Base-by-base conservation (phyloP, 306 rosid genomes). In the Urtica urens region DNA sequence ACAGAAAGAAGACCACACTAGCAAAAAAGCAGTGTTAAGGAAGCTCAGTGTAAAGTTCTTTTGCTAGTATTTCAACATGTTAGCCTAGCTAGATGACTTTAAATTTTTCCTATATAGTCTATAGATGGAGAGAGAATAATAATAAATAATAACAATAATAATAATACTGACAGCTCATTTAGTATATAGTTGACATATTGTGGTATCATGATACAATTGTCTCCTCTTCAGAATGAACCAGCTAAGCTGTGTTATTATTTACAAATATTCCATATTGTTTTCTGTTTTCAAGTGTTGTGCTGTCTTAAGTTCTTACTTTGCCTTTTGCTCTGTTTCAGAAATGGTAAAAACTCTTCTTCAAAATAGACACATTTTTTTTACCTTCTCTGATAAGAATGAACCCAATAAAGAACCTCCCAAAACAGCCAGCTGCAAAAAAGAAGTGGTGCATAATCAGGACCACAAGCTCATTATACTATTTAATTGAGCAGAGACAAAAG, bases 341-440 rank as follows among this genome's bases (percentile, higher is more conserved):
- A 25, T 25, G 31, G 52, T 26, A 17, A 28, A n/a, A n/a, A 18
- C 30, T 49, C 30, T 49, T 3, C 4, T 26, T 7, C 29, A 1
- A 4, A 5, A 4, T 0, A 23, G 48, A 42, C 3, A 20, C 12
- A 10, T 21, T 3, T 10, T 9, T 45, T 29, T 28, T 77, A 85
- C 96, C 96, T 79, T 92, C 78, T 85, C 94, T n/a, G 96, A 85
- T 62, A 92, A 66, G 71, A 82, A 81, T 50, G 93, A 66, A 53
- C 99, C 99, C 15, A 92, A 60, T 58, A 92, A 64, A 46, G 99
- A 81, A 54, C 96, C 96, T 59, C 96, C 99, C 57, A 92, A 71
- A 18, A 92, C 94, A 58, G 96, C 99, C 64, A 90, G 55, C 96
- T 92, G 85, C 72, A 56, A 17, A 20, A 29, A 38, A 51, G 69